Evolutionary conservation across 2,329 filamentous ascomycete species (phyloP), one percentile per base, ranked within the genome.

Genomic region (Furcasterigmium furcatum): DNA sequence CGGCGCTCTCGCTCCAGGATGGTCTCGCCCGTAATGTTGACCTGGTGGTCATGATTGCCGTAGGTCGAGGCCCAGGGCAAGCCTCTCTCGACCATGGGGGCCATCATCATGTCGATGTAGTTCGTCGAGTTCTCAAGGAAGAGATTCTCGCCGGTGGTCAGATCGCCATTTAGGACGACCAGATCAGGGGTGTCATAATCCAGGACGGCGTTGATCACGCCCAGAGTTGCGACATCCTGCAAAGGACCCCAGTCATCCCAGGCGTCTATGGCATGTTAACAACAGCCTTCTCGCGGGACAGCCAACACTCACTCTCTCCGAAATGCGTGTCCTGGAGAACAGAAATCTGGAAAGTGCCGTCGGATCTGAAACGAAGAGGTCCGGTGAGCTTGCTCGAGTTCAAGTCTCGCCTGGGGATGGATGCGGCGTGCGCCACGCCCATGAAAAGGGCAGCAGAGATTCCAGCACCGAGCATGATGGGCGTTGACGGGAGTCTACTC

Each of bases 41-140:
- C 76, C 39, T 74, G 62, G 38, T 66, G 71, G 53, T 84, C 79
- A 54, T 84, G 80, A 48, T 84, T 84, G 8, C 80, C 80, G 47
- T 83, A 83, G 0, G 77, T 78, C 2, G 73, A 75, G 4, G 78
- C 78, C 73, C 79, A 84, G 2, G 65, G 64, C 1, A 79, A 48
- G 16, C 64, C 62, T 16, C 68, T 66, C 1, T 67, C 46, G 2
- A 79, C 61, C 0, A 84, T 55, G 0, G 75, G 76, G 1, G 51
- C 58, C 2, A 78, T 70, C 18, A 80, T 70, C 40, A 67, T 55
- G 52, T 79, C 72, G 4, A 81, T 38, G 43, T 79, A 77, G 5
- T 58, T 44, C 2, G 68, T 75, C 34, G 68, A 66, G 50, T 79
- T 79, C 32, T 44, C 42, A 0, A 58, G 46, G 46, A 59, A 65